Evolutionary conservation across 768 basidiomycete species (phyloP).

Genomic region (Lentinula boryana): DNA sequence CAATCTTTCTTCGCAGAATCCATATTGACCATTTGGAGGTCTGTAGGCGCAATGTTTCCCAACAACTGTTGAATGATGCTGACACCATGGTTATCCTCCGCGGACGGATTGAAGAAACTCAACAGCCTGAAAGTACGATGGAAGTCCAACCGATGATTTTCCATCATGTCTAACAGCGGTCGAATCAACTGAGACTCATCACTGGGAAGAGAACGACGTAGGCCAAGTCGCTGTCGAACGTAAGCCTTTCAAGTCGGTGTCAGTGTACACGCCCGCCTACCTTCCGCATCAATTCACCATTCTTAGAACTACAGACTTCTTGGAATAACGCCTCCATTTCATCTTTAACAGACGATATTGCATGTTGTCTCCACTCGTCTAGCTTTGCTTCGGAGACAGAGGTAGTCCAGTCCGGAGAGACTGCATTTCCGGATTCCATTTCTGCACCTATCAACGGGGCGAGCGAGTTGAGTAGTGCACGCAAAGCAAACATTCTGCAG

Average conservation of each 20-base stretch:
- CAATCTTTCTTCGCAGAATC: slow-evolving; percentile 45
- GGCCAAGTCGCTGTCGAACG: slow-evolving; percentile 61
- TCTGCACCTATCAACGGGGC: slow-evolving; percentile 88
- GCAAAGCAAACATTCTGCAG: slow-evolving; percentile 68
- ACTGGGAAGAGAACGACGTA: slow-evolving; percentile 44
- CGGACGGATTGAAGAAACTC: slow-evolving; percentile 49
- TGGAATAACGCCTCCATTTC: slow-evolving; percentile 61
- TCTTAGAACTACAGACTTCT: slow-evolving; percentile 55
- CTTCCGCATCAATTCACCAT: slow-evolving; percentile 65
- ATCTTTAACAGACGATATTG: slow-evolving; percentile 42
- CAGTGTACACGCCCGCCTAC: slow-evolving; percentile 25
- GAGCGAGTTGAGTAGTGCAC: slow-evolving; percentile 69
- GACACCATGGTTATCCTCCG: slow-evolving; percentile 22
- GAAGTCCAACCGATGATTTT: slow-evolving; percentile 77
- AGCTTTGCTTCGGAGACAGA: slow-evolving; percentile 45
- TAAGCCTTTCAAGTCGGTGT: neutral
- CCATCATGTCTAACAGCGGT: slow-evolving; percentile 72
- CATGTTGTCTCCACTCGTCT: slow-evolving; percentile 55
- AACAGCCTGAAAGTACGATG: slow-evolving; percentile 78
- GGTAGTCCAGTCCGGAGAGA: slow-evolving; percentile 59
- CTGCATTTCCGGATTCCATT: slow-evolving; percentile 44
- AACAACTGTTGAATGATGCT: slow-evolving; percentile 40
- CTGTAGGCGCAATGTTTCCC: slow-evolving; percentile 30
- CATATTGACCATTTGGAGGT: slow-evolving; percentile 36
- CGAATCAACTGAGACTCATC: slow-evolving; percentile 61